Evolutionary conservation across 169 alveolate genomes (phyloP), one percentile per base, ranked within the genome.

Genomic region (Plasmodium gallinaceum): DNA sequence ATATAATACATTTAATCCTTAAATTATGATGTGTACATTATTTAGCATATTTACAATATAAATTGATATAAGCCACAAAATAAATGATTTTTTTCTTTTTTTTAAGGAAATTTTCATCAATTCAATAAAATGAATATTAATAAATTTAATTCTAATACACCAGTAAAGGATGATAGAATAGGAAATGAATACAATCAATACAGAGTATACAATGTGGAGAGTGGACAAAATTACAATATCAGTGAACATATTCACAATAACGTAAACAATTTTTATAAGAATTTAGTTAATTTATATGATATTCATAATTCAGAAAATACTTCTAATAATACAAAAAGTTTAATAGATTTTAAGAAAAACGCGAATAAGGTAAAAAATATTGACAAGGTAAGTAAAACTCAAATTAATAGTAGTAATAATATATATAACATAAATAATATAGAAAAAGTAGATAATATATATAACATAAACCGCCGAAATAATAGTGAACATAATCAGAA

Each of bases 201-300:
- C 22, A 22, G 20, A 37, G 39, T 14, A 24, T 39, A 54, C 24
- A 26, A 45, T 32, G 62, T 48, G 65, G 58, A 70, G 8, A 58
- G 43, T 68, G 83, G 61, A 7, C 26, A 76, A 68, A 76, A 48
- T 64, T 37, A 37, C 57, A 16, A 76, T 64, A 32, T 16, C 12
- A 62, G 75, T 64, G 66, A 39, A 61, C 70, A 64, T 69, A 48
- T 39, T 52, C 89, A 46, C 42, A 76, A 76, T 76, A 64, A 76
- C 52, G 48, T 76, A 58, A 32, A 76, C 57, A 51, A n/a, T 62
- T 64, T 24, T 64, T 51, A 64, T 57, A 51, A 37, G 43, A 7
- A 57, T 14, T 32, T 54, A 39, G 68, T 62, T n/a, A 10, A 45
- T 58, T 22, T 76, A 16, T 42, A 58, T 48, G 51, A 48, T 58